A percentile compares a stretch with the other conserved stretches of the same genome.
phyloP scores from a whole-genome alignment of 2,329 filamentous ascomycete species.

The Fusarium circinatum region DNA sequence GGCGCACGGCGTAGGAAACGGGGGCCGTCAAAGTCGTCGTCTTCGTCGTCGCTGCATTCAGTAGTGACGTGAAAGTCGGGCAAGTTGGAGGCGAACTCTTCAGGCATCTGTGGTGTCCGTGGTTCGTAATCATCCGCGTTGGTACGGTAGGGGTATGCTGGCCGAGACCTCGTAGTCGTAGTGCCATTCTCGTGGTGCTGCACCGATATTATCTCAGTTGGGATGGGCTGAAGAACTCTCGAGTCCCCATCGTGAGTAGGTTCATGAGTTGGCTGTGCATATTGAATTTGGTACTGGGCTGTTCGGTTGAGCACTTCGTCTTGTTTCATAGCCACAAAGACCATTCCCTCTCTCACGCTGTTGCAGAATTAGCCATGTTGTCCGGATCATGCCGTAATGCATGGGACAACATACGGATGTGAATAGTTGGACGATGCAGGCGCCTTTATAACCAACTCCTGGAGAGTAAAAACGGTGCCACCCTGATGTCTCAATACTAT shows the following conservation, averaged over 20 bases:
- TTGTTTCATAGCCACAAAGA: slow-evolving; percentile 88
- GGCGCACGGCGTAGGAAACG: slow-evolving; percentile 54
- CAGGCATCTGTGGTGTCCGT: slow-evolving; percentile 65
- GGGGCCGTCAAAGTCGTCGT: slow-evolving; percentile 49
- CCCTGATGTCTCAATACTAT: slow-evolving; percentile 85
- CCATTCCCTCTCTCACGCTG: slow-evolving; percentile 89
- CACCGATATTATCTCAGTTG: slow-evolving; percentile 59
- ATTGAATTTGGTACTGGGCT: slow-evolving; percentile 79
- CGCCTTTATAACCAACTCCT: slow-evolving; percentile 88
- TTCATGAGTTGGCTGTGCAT: slow-evolving; percentile 50
- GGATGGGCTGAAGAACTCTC: slow-evolving; percentile 30
- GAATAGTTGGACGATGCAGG: slow-evolving; percentile 80
- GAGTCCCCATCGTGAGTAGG: slow-evolving; percentile 33
- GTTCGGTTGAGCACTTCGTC: slow-evolving; percentile 80
- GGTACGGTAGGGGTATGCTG: slow-evolving; percentile 55
- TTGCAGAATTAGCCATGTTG: slow-evolving; percentile 27
- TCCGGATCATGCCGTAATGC: slow-evolving; percentile 10
- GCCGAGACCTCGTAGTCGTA: slow-evolving; percentile 57
- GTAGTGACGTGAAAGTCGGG: slow-evolving; percentile 66
- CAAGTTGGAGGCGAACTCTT: slow-evolving; percentile 61
- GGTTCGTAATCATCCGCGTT: slow-evolving; percentile 56
- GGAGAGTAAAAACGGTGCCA: slow-evolving; percentile 81
- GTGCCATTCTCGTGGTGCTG: slow-evolving; percentile 63
- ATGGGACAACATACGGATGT: slow-evolving; percentile 74
- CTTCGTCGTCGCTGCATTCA: slow-evolving; percentile 70